Evolutionary conservation across 2,329 filamentous ascomycete species (phyloP).

Genomic region (Exophiala phaeomuriformis): DNA sequence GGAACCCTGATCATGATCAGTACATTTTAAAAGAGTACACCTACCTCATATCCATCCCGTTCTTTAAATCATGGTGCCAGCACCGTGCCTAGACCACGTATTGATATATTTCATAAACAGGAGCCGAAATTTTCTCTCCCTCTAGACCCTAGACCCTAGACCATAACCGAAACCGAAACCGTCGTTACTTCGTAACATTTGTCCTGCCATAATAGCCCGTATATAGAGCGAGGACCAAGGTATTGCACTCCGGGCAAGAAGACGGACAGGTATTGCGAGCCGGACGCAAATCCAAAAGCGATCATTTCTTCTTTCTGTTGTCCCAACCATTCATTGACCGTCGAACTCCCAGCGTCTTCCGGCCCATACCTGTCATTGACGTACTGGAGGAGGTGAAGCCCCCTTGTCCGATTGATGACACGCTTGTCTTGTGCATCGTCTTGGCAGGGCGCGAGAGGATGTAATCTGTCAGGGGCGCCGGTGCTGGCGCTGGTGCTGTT

Average conservation of each 20-base stretch:
- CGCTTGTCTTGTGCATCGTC: slow-evolving; percentile 35
- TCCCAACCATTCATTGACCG: slow-evolving; percentile 41
- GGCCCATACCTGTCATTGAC: slow-evolving; percentile 22
- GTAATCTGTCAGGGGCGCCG: slow-evolving; percentile 23
- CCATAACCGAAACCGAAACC: neutral
- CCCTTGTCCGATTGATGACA: slow-evolving; percentile 7
- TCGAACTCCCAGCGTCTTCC: slow-evolving; percentile 38
- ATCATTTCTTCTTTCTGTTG: slow-evolving; percentile 18
- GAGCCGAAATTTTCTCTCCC: too few species aligned
- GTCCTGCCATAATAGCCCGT: neutral
- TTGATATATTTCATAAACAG: too few species aligned
- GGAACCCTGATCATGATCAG: too few species aligned
- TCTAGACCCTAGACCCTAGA: too few species aligned
- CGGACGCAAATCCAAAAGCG: neutral
- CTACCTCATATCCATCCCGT: too few species aligned
- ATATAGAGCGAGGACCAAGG: too few species aligned
- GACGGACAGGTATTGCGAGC: neutral
- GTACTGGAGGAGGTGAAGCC: slow-evolving; percentile 24
- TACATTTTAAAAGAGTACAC: too few species aligned
- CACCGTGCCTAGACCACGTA: too few species aligned
- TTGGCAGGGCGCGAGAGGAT: slow-evolving; percentile 26
- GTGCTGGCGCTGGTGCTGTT: too few species aligned
- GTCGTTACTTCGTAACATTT: neutral
- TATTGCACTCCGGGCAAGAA: too few species aligned
- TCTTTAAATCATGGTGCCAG: too few species aligned